phyloP scores from a whole-genome alignment of 1,284 basidiomycete genomes.

The Taiwanofungus camphoratus region DNA sequence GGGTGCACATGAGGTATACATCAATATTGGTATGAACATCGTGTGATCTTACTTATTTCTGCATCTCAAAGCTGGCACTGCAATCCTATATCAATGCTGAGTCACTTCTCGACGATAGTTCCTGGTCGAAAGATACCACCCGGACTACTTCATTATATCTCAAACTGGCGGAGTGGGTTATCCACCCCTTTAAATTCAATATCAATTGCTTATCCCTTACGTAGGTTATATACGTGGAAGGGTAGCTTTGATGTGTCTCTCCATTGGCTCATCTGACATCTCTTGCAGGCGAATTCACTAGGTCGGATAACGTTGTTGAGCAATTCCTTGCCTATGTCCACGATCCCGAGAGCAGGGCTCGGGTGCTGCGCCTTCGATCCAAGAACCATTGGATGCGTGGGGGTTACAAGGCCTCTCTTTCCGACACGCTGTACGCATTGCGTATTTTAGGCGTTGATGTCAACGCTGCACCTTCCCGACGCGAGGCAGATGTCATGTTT shows the following conservation, averaged over 20 bases:
- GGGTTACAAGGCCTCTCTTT: constrained; percentile 48
- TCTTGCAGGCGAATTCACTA: constrained; percentile 41
- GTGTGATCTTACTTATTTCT: constrained; percentile 1
- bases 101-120: constrained; percentile 44
- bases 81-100: constrained; percentile 55
- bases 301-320: constrained; percentile 45
- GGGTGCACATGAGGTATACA: constrained; percentile 61
- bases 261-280: neutral
- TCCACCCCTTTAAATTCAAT: neutral
- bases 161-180: constrained; percentile 56
- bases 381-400: constrained; percentile 57
- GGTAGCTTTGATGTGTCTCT: constrained; percentile 26
- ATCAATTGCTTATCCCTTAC: neutral
- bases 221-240: constrained; percentile 58
- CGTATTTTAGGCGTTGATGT: constrained; percentile 57
- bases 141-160: constrained; percentile 48
- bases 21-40: too few species aligned
- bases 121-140: constrained; percentile 45
- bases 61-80: constrained; percentile 42
- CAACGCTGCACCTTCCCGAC: constrained; percentile 43
- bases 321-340: constrained; percentile 46
- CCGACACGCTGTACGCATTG: constrained; percentile 54
- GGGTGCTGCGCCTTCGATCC: constrained; percentile 52
- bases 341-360: constrained; percentile 48
- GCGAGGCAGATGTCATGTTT: constrained; percentile 55